Base-by-base conservation (phyloP, 2,329 filamentous ascomycete species). In the Neonectria coccinea region DNA sequence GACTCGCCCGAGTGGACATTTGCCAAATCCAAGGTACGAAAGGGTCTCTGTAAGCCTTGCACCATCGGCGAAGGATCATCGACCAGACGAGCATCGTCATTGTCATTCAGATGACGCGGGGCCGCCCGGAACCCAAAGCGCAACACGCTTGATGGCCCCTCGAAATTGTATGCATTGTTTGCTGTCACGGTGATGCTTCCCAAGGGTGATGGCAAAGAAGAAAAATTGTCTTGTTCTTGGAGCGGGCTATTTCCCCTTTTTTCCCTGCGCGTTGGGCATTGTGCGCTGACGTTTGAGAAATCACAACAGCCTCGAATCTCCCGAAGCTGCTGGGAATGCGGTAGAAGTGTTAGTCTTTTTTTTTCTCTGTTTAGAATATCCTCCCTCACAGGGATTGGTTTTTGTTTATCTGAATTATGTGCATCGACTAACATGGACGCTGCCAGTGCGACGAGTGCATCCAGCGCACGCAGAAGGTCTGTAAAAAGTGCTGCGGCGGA, bases 281-380 rank as follows among this genome's bases (percentile, higher is more conserved):
- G 53, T 56, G 27, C 22, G 65, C 65, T 70, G 39, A 70, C 67
- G 36, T 31, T 42, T 42, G 47, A 56, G 52, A 56, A 45, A 53
- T 33, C 44, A 48, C 12, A 51, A 64, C 84, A 88, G 81, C 82
- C 84, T 67, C 86, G 86, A 58, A 88, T 92, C 75, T 88, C 87
- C 14, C 83, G 81, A 71, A 88, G 93, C 73, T 97, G 94, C 81
- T 96, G 92, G 86, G 93, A 94, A 78, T 97, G 94, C 77, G 93
- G 93, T 56, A 88, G 87, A 67, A 95, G 92, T 65, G 91, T 93
- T 80, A 82, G 88, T 77, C 12, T 16, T 5, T 20, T 25, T 25
- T 25, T 20, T 20, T 5, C 27, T 41, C n/a, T 44, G 29, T 58
- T 50, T 62, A 64, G 59, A 54, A 57, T 55, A 57, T 47, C 47